These are phyloP conservation scores for Ajuga reptans DNA, from an alignment of 305 asterid species.

Conservation along the genomic window DNA sequence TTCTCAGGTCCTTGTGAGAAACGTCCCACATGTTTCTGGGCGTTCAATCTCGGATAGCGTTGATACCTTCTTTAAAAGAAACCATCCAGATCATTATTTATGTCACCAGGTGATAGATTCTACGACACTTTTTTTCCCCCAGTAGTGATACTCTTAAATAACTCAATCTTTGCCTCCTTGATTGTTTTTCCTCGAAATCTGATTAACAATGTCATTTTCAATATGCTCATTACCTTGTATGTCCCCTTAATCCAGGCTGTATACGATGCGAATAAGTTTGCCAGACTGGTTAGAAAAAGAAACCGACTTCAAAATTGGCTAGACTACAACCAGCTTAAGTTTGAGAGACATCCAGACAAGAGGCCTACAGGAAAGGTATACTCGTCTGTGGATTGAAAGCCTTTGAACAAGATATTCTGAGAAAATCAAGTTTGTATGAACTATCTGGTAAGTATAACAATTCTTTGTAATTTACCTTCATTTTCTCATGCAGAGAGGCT, in stretches of 20 bases:
- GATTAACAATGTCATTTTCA: background rate
- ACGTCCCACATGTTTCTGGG: conserved; percentile 66
- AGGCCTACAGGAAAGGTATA: conserved; percentile 70
- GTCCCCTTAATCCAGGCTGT: conserved; percentile 45
- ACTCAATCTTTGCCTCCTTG: background rate
- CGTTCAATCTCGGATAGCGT: conserved; percentile 60
- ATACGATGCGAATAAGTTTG: conserved; percentile 78
- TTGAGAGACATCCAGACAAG: conserved; percentile 71
- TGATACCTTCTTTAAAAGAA: conserved; percentile 63
- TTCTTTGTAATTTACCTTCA: background rate
- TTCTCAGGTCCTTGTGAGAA: conserved; percentile 81
- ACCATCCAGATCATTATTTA: conserved; percentile 78
- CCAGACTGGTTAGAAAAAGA: conserved; percentile 58
- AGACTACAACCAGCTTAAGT: conserved; percentile 81
- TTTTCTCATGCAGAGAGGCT: conserved; percentile 55
- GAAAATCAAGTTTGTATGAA: background rate
- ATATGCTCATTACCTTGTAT: conserved; percentile 7
- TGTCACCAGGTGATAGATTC: conserved; percentile 74
- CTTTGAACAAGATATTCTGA: background rate
- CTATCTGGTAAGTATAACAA: background rate
- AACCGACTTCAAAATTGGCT: conserved; percentile 78
- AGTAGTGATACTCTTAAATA: background rate
- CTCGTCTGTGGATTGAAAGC: background rate
- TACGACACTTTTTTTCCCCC: background rate
- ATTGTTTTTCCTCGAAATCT: background rate